Evolutionary conservation across 768 basidiomycete genomes (phyloP).

Genomic region (Pisolithus microcarpus): DNA sequence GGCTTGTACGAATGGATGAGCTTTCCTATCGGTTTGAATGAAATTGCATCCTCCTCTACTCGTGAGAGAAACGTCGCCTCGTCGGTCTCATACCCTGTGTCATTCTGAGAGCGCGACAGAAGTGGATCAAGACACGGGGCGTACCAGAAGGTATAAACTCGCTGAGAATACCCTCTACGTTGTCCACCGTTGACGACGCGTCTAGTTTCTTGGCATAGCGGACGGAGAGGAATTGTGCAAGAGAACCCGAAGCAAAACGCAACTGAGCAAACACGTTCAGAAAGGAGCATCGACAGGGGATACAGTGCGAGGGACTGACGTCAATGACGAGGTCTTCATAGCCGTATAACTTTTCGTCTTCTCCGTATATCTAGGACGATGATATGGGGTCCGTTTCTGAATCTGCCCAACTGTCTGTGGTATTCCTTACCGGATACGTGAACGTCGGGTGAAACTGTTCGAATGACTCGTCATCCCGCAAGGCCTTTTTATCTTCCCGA

Average conservation of each 20-base stretch:
- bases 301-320: conserved; percentile 39
- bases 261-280: conserved; percentile 40
- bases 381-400: conserved; percentile 1
- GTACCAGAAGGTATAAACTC: conserved; percentile 72
- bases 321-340: conserved; percentile 81
- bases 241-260: conserved; percentile 80
- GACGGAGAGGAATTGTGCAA: conserved; percentile 69
- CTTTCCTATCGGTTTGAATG: conserved; percentile 72
- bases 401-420: not conserved
- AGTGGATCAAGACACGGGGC: conserved; percentile 1
- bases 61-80: conserved; percentile 57
- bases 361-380: conserved; percentile 73
- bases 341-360: conserved; percentile 94
- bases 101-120: not conserved
- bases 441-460: conserved; percentile 78
- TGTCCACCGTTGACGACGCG: conserved; percentile 68
- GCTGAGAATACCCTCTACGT: conserved; percentile 71
- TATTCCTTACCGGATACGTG: conserved; percentile 79
- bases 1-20: conserved; percentile 73
- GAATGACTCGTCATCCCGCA: conserved; percentile 51
- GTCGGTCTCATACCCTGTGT: conserved; percentile 61
- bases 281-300: not conserved
- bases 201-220: conserved; percentile 60
- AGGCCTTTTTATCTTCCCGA: conserved; percentile 51
- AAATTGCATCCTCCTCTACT: conserved; percentile 70